Evolutionary conservation across 2,329 filamentous ascomycete genomes (phyloP), one percentile per base, ranked within the genome.

Genomic region (Calonectria pseudoreteaudii): DNA sequence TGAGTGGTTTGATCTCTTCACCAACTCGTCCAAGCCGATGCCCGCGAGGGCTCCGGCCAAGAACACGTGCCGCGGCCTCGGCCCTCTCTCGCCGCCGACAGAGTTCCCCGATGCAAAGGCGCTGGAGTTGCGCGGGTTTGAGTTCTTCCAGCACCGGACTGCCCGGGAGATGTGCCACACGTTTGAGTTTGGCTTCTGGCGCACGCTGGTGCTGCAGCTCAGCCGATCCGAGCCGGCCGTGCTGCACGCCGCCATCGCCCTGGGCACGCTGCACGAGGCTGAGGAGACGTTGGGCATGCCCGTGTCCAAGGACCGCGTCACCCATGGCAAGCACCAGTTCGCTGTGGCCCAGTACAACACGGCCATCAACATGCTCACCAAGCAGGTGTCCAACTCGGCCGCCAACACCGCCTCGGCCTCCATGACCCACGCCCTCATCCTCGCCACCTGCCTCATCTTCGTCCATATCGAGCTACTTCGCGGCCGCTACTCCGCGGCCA

Each of bases 121-220:
- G 34, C 50, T 67, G 47, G 65, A 67, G 49, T 34, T 67, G 36
- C 65, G 65, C 30, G 49, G 65, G 23, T 67, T 67, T 34, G 49
- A 67, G 49, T 56, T 67, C 49, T 67, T 67, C 49, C 47, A 67
- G 47, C 47, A 38, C 26, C 65, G 65, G 14, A 67, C 65, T 4
- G 65, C 65, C 2, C 65, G 31, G 26, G 65, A 67, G 41, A 67
- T 67, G 65, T 53, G 65, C 49, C 65, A 67, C 34, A 56, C 47
- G 34, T 67, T 67, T 31, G 65, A 67, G 26, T 56, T 67, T 53
- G 65, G 65, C 65, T 67, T 67, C 65, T 67, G 65, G 47, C 30
- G 50, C 28, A 56, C 26, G 20, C 34, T 67, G 31, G 65, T 67
- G 11, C 65, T 67, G 23, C 65, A 67, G 49, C 65, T 56, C 3